A percentile compares a stretch with the other conserved stretches of the same genome.
These are phyloP conservation scores for Blastocrithidia nonstop DNA, from an alignment of 208 protist species.

Conservation along the genomic window DNA sequence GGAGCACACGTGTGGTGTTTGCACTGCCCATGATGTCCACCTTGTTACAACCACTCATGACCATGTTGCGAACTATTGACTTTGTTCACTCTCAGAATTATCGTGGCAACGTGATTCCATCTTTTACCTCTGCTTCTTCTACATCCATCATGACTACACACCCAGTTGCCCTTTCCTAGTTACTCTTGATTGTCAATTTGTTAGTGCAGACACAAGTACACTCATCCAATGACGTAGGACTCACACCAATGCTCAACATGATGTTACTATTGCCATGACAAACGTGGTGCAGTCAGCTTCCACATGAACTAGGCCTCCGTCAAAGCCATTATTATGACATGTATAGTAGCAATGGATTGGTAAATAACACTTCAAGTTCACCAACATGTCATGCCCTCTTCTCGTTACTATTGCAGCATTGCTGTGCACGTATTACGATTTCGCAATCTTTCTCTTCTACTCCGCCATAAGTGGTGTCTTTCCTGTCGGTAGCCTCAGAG, in stretches of 20 bases:
- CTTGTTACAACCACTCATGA: slow-evolving; percentile 39
- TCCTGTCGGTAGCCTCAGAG: slow-evolving; percentile 42
- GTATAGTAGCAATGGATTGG: slow-evolving; percentile 8
- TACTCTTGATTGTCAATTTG: slow-evolving; percentile 41
- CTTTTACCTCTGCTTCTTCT: slow-evolving; percentile 1
- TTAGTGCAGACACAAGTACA: slow-evolving; percentile 45
- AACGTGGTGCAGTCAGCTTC: slow-evolving; percentile 8
- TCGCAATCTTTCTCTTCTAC: slow-evolving; percentile 30
- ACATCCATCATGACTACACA: slow-evolving; percentile 1
- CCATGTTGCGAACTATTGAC: slow-evolving; percentile 11
- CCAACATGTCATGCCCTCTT: too few species aligned
- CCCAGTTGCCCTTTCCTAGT: slow-evolving; percentile 23
- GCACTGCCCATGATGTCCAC: slow-evolving; percentile 32
- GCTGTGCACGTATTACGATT: slow-evolving; percentile 18
- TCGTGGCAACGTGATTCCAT: background rate
- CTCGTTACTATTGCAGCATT: slow-evolving; percentile 1
- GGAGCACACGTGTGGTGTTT: slow-evolving; percentile 48
- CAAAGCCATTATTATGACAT: slow-evolving; percentile 3
- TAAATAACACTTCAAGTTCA: too few species aligned
- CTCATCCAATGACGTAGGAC: slow-evolving; percentile 26
- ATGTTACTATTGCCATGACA: slow-evolving; percentile 50
- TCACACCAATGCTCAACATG: slow-evolving; percentile 23
- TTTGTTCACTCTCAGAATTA: background rate
- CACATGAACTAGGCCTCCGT: too few species aligned
- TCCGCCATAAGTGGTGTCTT: slow-evolving; percentile 37